Percentiles rank a stretch among this genome's conserved stretches.
phyloP scores from a whole-genome alignment of 1,284 basidiomycete genomes.

The Peniophora sp. region DNA sequence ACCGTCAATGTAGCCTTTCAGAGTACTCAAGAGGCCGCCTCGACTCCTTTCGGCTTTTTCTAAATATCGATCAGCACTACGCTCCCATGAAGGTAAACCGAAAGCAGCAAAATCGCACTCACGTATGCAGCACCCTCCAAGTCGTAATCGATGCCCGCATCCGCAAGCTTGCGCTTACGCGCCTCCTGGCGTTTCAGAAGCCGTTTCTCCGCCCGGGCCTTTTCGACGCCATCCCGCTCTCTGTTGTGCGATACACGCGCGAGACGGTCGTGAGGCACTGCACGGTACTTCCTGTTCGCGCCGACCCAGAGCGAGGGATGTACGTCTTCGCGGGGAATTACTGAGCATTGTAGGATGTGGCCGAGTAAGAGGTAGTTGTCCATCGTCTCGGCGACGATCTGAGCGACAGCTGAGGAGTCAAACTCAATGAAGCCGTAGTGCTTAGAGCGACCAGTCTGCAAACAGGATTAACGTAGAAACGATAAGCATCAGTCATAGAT shows the following conservation, averaged over 20 bases:
- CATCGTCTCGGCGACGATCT: slow-evolving; percentile 98
- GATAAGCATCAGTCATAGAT: background rate
- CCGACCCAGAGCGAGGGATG: slow-evolving; percentile 96
- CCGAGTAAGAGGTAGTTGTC: slow-evolving; percentile 97
- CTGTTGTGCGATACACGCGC: slow-evolving; percentile 75
- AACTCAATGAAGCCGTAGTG: slow-evolving; percentile 98
- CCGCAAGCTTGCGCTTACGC: slow-evolving; percentile 74
- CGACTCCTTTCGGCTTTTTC: slow-evolving; percentile 18
- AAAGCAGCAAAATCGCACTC: slow-evolving; percentile 17
- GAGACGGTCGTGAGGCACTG: slow-evolving; percentile 69
- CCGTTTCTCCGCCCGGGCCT: slow-evolving; percentile 59
- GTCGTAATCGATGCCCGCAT: slow-evolving; percentile 86
- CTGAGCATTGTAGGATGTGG: slow-evolving; percentile 84
- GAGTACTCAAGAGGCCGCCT: no score
- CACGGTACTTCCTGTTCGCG: slow-evolving; percentile 88
- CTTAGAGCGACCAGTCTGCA: slow-evolving; percentile 87
- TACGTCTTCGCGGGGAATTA: slow-evolving; percentile 81
- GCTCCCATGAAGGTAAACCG: background rate
- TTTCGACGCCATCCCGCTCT: slow-evolving; percentile 54
- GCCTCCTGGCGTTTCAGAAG: slow-evolving; percentile 73
- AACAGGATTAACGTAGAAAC: background rate
- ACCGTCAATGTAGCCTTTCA: no score
- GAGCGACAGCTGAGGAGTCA: slow-evolving; percentile 79
- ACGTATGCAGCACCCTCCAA: slow-evolving; percentile 72
- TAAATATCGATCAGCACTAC: slow-evolving; percentile 2